Conservation (phyloP, 495 filamentous ascomycete genomes). For the Aspergillus sparsus region DNA sequence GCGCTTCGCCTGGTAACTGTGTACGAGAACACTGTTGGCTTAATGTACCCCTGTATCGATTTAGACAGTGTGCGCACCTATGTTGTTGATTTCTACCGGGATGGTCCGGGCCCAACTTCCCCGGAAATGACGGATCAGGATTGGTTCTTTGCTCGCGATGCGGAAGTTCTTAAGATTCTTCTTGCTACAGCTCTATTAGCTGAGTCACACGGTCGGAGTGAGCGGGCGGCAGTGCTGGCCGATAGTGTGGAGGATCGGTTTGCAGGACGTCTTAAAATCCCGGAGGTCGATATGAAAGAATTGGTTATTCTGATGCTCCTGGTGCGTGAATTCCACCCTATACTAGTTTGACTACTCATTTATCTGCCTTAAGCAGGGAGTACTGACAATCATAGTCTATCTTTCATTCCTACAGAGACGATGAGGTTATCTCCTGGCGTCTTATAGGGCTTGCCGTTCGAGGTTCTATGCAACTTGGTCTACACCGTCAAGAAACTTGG, state of each 20-base stretch:
- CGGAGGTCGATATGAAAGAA: slow-evolving; percentile 63
- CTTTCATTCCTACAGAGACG: slow-evolving; percentile 78
- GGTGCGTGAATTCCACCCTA: slow-evolving; percentile 41
- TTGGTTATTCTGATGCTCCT: slow-evolving; percentile 70
- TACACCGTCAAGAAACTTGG: slow-evolving; percentile 74
- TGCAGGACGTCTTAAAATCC: slow-evolving; percentile 63
- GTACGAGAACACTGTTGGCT: slow-evolving; percentile 75
- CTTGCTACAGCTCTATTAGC: slow-evolving; percentile 69
- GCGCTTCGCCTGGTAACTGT: slow-evolving; percentile 67
- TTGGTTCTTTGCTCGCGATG: slow-evolving; percentile 65
- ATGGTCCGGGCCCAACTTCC: slow-evolving; percentile 59
- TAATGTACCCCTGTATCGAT: slow-evolving; percentile 81
- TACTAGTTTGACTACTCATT: neutral
- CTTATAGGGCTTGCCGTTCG: slow-evolving; percentile 70
- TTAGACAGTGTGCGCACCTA: slow-evolving; percentile 60
- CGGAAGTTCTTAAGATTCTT: slow-evolving; percentile 73
- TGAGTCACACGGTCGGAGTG: slow-evolving; percentile 73
- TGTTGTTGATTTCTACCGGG: slow-evolving; percentile 53
- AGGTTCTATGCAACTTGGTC: slow-evolving; percentile 72
- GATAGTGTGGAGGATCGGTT: slow-evolving; percentile 67
- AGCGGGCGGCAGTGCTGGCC: slow-evolving; percentile 67
- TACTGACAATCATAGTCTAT: slow-evolving; percentile 55
- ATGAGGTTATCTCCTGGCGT: slow-evolving; percentile 78
- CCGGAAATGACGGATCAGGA: slow-evolving; percentile 48
- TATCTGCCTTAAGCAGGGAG: neutral